A percentile compares a stretch with the other conserved stretches of the same genome.
These are phyloP conservation scores for Sugiyamaella floridensis DNA, from an alignment of 805 yeast species.

Conservation along the genomic window DNA sequence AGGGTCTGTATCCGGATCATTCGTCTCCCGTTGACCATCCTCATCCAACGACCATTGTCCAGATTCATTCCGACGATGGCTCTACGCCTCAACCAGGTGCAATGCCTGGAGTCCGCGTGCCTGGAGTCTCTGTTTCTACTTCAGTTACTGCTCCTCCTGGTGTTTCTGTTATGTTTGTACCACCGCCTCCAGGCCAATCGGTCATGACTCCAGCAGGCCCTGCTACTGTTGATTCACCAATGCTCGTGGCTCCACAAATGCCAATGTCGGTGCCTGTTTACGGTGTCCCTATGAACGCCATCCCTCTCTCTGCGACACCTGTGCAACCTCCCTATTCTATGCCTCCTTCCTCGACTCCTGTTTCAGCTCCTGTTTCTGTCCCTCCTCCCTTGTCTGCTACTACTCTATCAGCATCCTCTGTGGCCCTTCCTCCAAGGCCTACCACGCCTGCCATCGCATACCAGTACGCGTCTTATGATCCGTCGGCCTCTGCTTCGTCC, in stretches of 20 bases:
- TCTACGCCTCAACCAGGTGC: neutral
- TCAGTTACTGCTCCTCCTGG: neutral
- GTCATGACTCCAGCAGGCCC: neutral
- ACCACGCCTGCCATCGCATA: neutral
- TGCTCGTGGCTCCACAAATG: no score
- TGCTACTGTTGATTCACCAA: no score
- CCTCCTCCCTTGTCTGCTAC: no score
- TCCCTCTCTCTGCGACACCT: no score
- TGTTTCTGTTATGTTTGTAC: neutral
- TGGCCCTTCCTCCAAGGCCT: neutral
- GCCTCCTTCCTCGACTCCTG: no score
- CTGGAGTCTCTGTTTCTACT: neutral
- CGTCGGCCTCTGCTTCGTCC: conserved; percentile 1
- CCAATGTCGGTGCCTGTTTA: no score
- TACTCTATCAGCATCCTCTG: neutral
- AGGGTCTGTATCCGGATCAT: conserved; percentile 34
- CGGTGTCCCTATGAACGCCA: no score
- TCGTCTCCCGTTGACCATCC: conserved; percentile 18
- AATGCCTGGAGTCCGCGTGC: neutral
- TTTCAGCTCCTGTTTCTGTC: no score
- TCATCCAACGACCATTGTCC: conserved; percentile 6
- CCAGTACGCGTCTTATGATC: neutral
- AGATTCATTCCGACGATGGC: conserved; percentile 3
- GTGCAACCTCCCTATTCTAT: no score
- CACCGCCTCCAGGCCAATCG: neutral